Base-by-base conservation (phyloP, 306 rosid species). In the Aeschynomene evenia region DNA sequence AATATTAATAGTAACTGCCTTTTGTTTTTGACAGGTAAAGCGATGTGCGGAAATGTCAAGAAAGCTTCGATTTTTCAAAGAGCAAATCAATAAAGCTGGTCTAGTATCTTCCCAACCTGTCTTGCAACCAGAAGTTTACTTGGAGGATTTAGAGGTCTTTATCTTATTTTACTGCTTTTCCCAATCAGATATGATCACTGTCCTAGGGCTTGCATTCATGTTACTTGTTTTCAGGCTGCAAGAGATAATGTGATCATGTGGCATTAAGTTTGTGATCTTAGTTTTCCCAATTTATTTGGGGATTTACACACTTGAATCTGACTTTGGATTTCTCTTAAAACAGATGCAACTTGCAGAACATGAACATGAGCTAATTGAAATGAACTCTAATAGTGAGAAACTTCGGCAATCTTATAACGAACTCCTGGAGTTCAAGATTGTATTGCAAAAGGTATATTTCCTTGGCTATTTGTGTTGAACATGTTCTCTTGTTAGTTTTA, bases 41-140 rank as follows among this genome's bases (percentile, higher is more conserved):
- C 88, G 97, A 78, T 91, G 97, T 81, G 93, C 91, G 43, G 97
- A 91, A 82, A 91, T 91, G 96, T 88, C 91, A 52, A 86, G 97
- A 79, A 91, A 88, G 88, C 85, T 91, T 49, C 78, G 96, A 7
- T 85, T 91, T 69, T 80, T 85, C 75, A 88, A 84, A 80, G 97
- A 91, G 75, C 96, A 91, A 88, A 85, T 88, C 66, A 76, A 69
- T 79, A 91, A 83, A 82, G 89, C 91, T 36, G 82, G 91, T 74
- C 66, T 86, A 16, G 43, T 83, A 66, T 53, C 89, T 57, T 82
- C 96, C 28, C 75, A 2, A 31, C 82, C 89, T 28, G 83, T 65
- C 58, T 51, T 81, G 73, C 85, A 85, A 72, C 80, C 80, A 60
- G 91, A 88, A 68, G 68, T 91, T 39, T 88, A 85, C 72, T 70